Percentiles rank a stretch among this genome's conserved stretches.
Evolutionary conservation across 306 rosid species (phyloP).

Genomic region (Abrus precatorius): DNA sequence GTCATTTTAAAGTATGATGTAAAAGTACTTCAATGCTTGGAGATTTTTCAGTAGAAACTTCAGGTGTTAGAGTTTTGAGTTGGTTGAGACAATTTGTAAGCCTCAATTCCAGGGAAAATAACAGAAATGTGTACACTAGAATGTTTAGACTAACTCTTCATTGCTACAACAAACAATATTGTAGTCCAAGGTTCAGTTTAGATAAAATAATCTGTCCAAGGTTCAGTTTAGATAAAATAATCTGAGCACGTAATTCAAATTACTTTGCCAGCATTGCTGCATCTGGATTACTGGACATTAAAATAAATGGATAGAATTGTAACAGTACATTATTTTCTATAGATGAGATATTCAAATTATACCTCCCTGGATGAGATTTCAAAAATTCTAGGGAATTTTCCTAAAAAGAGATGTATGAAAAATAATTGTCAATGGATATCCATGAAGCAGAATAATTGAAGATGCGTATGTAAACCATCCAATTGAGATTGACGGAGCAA

Average conservation of each 20-base stretch:
- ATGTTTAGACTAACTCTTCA: neutral
- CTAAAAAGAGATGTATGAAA: too few species aligned
- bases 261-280: too few species aligned
- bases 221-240: neutral
- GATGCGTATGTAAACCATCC: too few species aligned
- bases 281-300: too few species aligned
- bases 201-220: neutral
- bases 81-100: slow-evolving; percentile 10
- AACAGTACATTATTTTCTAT: too few species aligned
- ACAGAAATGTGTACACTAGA: neutral
- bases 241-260: neutral
- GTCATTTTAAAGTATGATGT: neutral
- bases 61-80: neutral
- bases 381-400: too few species aligned
- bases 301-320: too few species aligned
- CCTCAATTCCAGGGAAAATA: neutral
- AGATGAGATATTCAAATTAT: too few species aligned
- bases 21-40: neutral
- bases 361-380: too few species aligned
- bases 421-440: too few species aligned
- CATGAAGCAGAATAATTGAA: too few species aligned
- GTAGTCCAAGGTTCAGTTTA: neutral
- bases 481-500: too few species aligned
- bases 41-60: neutral
- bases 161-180: neutral